Conservation (phyloP, 495 filamentous ascomycete genomes). For the Sabuloglossum arenarium region DNA sequence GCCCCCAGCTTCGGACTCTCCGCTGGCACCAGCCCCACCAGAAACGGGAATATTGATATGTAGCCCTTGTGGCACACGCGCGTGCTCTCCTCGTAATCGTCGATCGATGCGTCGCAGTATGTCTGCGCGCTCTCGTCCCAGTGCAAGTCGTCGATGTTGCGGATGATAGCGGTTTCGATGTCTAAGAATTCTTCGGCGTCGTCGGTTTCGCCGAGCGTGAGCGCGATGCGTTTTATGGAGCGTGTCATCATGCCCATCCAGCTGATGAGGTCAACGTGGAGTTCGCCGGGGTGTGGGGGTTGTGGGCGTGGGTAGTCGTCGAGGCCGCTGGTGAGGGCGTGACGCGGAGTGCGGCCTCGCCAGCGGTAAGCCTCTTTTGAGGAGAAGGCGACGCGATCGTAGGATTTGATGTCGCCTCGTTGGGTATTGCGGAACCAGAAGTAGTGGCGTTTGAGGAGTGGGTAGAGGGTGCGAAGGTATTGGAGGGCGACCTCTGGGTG, state of each 20-base stretch:
- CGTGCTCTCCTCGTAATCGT: conserved; percentile 77
- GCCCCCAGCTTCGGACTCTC: conserved; percentile 51
- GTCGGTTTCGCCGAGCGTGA: conserved; percentile 44
- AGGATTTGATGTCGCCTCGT: conserved; percentile 70
- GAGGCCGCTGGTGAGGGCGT: conserved; percentile 79
- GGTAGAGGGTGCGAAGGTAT: conserved; percentile 68
- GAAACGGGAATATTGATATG: conserved; percentile 81
- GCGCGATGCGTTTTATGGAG: conserved; percentile 56
- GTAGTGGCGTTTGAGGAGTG: conserved; percentile 80
- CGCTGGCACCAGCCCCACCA: conserved; percentile 54
- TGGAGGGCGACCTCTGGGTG: conserved; percentile 45
- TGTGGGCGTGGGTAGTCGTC: conserved; percentile 92
- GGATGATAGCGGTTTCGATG: conserved; percentile 56
- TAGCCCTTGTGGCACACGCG: conserved; percentile 95
- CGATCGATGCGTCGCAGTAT: conserved; percentile 90
- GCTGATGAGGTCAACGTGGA: conserved; percentile 84
- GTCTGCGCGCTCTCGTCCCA: conserved; percentile 62
- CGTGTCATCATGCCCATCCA: conserved; percentile 95
- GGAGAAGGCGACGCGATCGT: conserved; percentile 73
- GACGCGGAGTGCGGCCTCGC: conserved; percentile 72
- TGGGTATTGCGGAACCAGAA: conserved; percentile 90
- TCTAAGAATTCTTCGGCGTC: conserved; percentile 52
- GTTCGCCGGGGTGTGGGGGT: conserved; percentile 92
- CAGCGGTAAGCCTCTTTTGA: conserved; percentile 84
- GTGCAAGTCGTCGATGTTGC: conserved; percentile 84